Conservation (phyloP, 306 rosid species). For the Notholithocarpus densiflorus region DNA sequence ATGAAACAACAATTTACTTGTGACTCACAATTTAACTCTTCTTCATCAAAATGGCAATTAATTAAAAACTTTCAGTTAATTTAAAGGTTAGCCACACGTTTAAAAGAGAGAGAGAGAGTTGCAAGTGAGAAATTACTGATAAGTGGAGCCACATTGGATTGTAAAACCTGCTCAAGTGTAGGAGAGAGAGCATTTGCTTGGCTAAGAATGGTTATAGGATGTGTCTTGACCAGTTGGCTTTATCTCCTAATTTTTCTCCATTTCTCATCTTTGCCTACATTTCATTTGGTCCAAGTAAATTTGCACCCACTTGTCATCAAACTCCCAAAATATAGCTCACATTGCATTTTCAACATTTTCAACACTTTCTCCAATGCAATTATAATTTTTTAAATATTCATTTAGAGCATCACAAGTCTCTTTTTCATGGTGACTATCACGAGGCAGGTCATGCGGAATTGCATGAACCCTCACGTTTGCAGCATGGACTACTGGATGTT, state of each 20-base stretch:
- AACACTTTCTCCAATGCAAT: background rate
- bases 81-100: constrained; percentile 46
- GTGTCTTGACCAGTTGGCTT: constrained; percentile 28
- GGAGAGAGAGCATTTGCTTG: constrained; percentile 34
- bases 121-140: constrained; percentile 31
- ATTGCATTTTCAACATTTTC: too few species aligned
- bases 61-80: constrained; percentile 23
- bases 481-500: background rate
- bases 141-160: constrained; percentile 34
- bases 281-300: constrained; percentile 34
- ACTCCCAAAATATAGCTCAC: background rate
- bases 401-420: background rate
- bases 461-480: background rate
- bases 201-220: constrained; percentile 48
- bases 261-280: constrained; percentile 15
- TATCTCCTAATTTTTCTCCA: constrained; percentile 31
- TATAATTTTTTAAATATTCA: background rate
- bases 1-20: constrained; percentile 25
- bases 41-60: constrained; percentile 28
- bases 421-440: background rate
- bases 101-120: constrained; percentile 15
- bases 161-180: constrained; percentile 31
- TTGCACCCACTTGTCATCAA: background rate
- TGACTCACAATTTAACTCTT: constrained; percentile 30
- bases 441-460: background rate